Evolutionary conservation across 2,329 filamentous ascomycete species (phyloP).

Genomic region (Lachnellula subtilissima): DNA sequence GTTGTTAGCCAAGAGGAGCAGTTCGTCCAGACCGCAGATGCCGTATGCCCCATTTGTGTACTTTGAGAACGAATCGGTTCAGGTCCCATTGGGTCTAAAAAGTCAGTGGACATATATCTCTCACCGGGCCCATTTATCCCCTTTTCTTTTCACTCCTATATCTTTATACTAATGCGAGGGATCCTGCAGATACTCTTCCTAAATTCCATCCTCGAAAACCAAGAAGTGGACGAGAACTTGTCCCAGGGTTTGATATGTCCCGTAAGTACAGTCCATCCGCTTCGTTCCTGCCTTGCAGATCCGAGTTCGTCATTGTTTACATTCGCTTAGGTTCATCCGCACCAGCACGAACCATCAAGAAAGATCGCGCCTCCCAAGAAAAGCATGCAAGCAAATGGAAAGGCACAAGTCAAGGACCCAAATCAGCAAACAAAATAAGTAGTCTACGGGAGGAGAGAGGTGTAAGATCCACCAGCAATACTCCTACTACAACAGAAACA

Average conservation of each 20-base stretch:
- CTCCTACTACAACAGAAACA: conserved; percentile 26
- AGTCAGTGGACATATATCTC: conserved; percentile 19
- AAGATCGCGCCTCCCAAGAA: conserved; percentile 21
- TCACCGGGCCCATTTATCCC: neutral
- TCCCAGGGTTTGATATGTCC: conserved; percentile 27
- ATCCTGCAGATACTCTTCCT: conserved; percentile 25
- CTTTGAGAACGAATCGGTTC: conserved; percentile 23
- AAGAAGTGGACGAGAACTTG: conserved; percentile 27
- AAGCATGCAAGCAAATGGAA: conserved; percentile 25
- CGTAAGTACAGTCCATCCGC: conserved; percentile 20
- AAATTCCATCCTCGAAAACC: conserved; percentile 31
- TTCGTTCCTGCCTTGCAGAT: neutral
- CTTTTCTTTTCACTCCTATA: neutral
- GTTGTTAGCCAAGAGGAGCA: conserved; percentile 16
- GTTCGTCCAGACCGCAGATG: conserved; percentile 21
- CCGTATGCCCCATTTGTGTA: conserved; percentile 26
- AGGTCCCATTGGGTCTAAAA: conserved; percentile 26
- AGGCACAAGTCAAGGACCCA: conserved; percentile 23
- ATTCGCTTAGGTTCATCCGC: conserved; percentile 18
- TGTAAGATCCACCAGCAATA: conserved; percentile 11
- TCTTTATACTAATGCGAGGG: neutral
- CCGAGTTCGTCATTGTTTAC: conserved; percentile 2
- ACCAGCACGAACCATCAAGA: conserved; percentile 21
- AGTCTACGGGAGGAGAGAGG: conserved; percentile 18
- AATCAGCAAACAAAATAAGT: conserved; percentile 16